phyloP scores from a whole-genome alignment of 1,284 basidiomycete species.

The Ganoderma multipileum region DNA sequence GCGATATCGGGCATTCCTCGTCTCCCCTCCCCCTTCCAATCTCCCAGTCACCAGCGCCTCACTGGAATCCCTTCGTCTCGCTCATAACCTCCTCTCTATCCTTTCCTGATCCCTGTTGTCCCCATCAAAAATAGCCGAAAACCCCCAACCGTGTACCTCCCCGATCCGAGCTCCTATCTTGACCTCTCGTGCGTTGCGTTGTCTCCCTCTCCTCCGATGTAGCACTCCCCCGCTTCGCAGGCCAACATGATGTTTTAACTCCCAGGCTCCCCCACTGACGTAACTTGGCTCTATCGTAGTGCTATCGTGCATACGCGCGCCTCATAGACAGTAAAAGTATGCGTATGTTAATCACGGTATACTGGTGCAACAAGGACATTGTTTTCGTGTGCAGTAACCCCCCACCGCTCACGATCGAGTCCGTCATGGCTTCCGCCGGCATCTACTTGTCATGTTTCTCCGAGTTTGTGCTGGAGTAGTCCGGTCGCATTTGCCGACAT shows the following conservation, averaged over 20 bases:
- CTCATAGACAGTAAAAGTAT: slow-evolving; percentile 41
- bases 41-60: slow-evolving; percentile 1
- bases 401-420: background rate
- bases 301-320: slow-evolving; percentile 43
- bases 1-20: slow-evolving; percentile 11
- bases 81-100: slow-evolving; percentile 10
- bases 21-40: background rate
- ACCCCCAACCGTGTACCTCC: slow-evolving; percentile 25
- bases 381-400: slow-evolving; percentile 21
- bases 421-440: background rate
- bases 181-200: slow-evolving; percentile 23
- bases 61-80: slow-evolving; percentile 12
- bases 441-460: background rate
- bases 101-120: slow-evolving; percentile 18
- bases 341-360: slow-evolving; percentile 38
- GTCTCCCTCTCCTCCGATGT: slow-evolving; percentile 21
- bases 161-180: slow-evolving; percentile 26
- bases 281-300: slow-evolving; percentile 38
- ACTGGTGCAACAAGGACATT: slow-evolving; percentile 31
- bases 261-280: slow-evolving; percentile 26
- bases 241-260: slow-evolving; percentile 35
- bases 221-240: slow-evolving; percentile 27
- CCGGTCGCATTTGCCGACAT: slow-evolving; percentile 10
- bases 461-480: background rate
- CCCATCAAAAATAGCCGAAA: slow-evolving; percentile 26